These are phyloP conservation scores for Veloporphyrellus conicus DNA, from an alignment of 1,284 basidiomycete species.

Conservation along the genomic window DNA sequence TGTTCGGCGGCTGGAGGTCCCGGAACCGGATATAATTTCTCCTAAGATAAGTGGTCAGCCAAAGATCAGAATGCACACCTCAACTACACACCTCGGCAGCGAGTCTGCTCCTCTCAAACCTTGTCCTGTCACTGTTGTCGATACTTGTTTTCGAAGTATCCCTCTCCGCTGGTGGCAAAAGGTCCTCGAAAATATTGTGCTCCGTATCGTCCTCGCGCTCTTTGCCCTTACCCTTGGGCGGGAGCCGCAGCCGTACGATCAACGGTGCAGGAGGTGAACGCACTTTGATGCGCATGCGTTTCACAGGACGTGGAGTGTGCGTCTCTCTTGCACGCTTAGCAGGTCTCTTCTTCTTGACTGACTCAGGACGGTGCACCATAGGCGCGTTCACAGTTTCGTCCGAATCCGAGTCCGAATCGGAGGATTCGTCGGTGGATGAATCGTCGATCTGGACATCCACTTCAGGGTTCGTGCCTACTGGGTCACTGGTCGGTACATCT, in stretches of 20 bases:
- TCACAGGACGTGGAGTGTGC: constrained; percentile 31
- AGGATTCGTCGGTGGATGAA: constrained; percentile 26
- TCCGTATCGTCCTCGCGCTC: constrained; percentile 56
- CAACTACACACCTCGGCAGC: constrained; percentile 60
- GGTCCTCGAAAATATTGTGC: constrained; percentile 75
- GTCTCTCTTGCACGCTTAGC: constrained; percentile 24
- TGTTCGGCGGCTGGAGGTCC: constrained; percentile 35
- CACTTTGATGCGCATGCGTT: constrained; percentile 40
- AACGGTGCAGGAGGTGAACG: constrained; percentile 36
- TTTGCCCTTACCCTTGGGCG: constrained; percentile 56
- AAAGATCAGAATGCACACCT: background rate
- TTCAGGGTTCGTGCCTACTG: constrained; percentile 10
- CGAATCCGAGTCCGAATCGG: constrained; percentile 34
- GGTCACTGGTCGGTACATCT: constrained; percentile 3
- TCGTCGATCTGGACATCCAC: constrained; percentile 22
- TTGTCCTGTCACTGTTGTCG: constrained; percentile 60
- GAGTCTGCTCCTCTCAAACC: constrained; percentile 71
- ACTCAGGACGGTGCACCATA: constrained; percentile 9
- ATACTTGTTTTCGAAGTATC: constrained; percentile 75
- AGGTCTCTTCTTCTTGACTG: constrained; percentile 31
- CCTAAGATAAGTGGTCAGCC: constrained; percentile 36
- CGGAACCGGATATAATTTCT: constrained; percentile 48
- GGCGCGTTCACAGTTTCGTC: constrained; percentile 19
- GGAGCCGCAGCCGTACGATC: constrained; percentile 52
- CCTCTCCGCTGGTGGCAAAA: constrained; percentile 68